Base-by-base conservation (phyloP, 768 basidiomycete genomes). In the Cubamyces sp. region DNA sequence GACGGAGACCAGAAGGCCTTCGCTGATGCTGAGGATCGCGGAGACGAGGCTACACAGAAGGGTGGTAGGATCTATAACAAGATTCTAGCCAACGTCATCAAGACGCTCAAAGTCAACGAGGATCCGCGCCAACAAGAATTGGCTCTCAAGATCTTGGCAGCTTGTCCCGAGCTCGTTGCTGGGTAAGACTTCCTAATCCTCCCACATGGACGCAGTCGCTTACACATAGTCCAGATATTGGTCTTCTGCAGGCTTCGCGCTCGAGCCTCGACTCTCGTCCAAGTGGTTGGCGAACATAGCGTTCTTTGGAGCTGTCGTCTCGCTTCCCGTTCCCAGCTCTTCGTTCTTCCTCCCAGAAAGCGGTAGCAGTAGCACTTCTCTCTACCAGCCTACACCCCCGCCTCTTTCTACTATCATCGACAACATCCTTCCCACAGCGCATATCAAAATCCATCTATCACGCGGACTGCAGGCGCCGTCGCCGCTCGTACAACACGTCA, bases 281-380 rank as follows among this genome's bases (percentile, higher is more conserved):
- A 90, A 88, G 70, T 98, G 96, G 95, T 87, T 98, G 34, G 85
- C 90, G 0, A 96, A 94, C 60, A 87, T 97, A 65, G 80, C 92
- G 5, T 90, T 95, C 70, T 85, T 92, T 42, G 92, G 89, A 2
- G 80, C 81, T 8, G 82, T 98, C 55, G 81, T 97, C 53, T 88
- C 91, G 0, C 81, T 94, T 0, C 86, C 91, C 0, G 76, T 94
- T 1, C 93, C 95, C 0, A 66, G 77, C 0, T 67, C 77, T 0
- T 83, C 84, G 0, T 94, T 95, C 71, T 75, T 85, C 61, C 78
- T 90, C 16, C 76, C 80, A 8, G 51, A 65, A 47, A 61, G 63
- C 48, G 69, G 73, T 5, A 62, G 54, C 61, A 66, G 70, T 7
- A 57, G 57, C 30, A 65, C 71, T 26, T 71, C 75, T 15, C 75